phyloP scores from a whole-genome alignment of 371 early-diverging fungal species.

The Rozella allomycis region DNA sequence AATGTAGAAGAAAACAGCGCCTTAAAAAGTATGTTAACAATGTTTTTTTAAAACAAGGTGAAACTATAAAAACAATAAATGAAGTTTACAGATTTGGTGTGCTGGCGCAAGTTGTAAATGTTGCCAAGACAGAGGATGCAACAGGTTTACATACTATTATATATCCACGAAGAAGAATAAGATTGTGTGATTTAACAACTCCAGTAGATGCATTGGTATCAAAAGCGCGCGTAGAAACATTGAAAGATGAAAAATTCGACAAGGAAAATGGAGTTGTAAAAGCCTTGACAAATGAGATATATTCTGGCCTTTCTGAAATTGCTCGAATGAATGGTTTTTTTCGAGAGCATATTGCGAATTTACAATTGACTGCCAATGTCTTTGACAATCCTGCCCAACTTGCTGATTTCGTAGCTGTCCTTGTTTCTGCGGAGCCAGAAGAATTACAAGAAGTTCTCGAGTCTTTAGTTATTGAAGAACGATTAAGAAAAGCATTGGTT shows the following conservation, averaged over 20 bases:
- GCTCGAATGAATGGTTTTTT: constrained; percentile 74
- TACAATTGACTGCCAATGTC: neutral
- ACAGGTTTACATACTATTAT: constrained; percentile 66
- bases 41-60: too few relatives aligned
- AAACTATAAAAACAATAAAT: constrained; percentile 43
- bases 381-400: constrained; percentile 55
- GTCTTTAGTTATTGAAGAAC: constrained; percentile 59
- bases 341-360: constrained; percentile 87
- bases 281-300: constrained; percentile 85
- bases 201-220: constrained; percentile 1
- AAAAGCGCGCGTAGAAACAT: constrained; percentile 14
- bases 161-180: constrained; percentile 78
- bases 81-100: constrained; percentile 77
- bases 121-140: constrained; percentile 40
- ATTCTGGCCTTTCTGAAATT: constrained; percentile 82
- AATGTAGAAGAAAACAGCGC: too few relatives aligned
- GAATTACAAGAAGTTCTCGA: constrained; percentile 83
- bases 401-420: constrained; percentile 90
- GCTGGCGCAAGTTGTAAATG: constrained; percentile 88
- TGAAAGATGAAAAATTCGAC: constrained; percentile 57
- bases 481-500: constrained; percentile 67
- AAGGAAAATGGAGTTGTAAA: constrained; percentile 60
- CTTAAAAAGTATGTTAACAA: too few relatives aligned
- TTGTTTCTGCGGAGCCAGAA: constrained; percentile 56
- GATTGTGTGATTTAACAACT: constrained; percentile 40